phyloP scores from a whole-genome alignment of 768 basidiomycete genomes.

The Pulveroboletus frians region DNA sequence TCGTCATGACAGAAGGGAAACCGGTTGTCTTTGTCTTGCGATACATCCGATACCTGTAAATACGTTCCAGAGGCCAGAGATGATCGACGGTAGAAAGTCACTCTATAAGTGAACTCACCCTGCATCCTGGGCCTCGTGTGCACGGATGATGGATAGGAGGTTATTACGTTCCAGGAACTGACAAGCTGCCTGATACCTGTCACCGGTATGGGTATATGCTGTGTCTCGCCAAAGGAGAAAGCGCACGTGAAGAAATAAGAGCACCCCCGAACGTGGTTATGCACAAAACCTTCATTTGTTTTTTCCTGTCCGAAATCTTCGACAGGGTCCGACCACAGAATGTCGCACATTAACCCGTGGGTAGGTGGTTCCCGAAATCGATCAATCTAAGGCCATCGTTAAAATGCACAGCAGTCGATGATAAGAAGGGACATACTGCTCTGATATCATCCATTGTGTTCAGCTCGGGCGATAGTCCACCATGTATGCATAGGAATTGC shows the following conservation, averaged over 20 bases:
- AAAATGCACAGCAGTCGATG: background rate
- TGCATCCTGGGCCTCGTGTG: conserved; percentile 98
- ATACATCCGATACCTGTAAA: conserved; percentile 88
- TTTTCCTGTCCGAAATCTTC: conserved; percentile 98
- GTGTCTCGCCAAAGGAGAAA: background rate
- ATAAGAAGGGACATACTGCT: conserved; percentile 44
- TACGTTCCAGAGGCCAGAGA: background rate
- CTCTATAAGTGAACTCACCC: conserved; percentile 51
- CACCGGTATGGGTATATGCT: background rate
- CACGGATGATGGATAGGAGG: conserved; percentile 91
- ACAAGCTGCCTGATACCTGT: conserved; percentile 92
- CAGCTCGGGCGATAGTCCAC: conserved; percentile 92
- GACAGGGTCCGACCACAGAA: conserved; percentile 96
- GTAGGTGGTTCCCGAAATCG: conserved; percentile 98
- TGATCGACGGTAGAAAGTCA: background rate
- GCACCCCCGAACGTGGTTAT: conserved; percentile 96
- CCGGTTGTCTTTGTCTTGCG: conserved; percentile 97
- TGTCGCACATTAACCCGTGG: conserved; percentile 96
- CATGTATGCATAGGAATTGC: conserved; percentile 98
- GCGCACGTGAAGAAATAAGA: conserved; percentile 89
- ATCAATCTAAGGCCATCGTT: conserved; percentile 60
- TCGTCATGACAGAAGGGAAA: conserved; percentile 99
- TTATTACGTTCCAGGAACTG: conserved; percentile 97
- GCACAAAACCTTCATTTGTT: conserved; percentile 83
- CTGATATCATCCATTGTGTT: conserved; percentile 95